Evolutionary conservation across 192 early-diverging fungal species (phyloP).

Genomic region (Entomortierella parvispora): DNA sequence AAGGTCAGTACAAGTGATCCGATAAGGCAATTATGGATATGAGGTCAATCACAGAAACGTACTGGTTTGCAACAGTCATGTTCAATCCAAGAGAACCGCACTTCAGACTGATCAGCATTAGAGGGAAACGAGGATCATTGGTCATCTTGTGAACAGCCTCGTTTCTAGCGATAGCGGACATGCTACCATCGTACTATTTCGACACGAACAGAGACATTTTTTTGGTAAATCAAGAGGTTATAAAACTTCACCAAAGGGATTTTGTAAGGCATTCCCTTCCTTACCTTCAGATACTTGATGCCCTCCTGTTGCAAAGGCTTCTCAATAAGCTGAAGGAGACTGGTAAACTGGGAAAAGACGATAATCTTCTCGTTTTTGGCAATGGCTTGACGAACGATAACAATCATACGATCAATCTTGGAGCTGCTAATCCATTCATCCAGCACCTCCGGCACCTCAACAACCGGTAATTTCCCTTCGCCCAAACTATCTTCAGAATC

Average conservation of each 20-base stretch:
- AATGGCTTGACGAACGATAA: conserved; percentile 5
- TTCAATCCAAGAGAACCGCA: conserved; percentile 82
- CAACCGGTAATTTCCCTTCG: conserved; percentile 40
- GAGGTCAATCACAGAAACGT: neutral
- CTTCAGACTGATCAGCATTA: conserved; percentile 75
- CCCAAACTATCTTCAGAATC: conserved; percentile 19
- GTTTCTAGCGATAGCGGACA: conserved; percentile 50
- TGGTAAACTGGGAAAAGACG: conserved; percentile 68
- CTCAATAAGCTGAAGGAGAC: conserved; percentile 62
- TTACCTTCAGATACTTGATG: conserved; percentile 44
- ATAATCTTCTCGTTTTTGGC: conserved; percentile 59
- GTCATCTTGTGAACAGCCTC: conserved; percentile 53
- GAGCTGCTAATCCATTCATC: conserved; percentile 46
- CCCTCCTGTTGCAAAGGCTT: conserved; percentile 47
- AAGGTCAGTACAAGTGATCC: neutral
- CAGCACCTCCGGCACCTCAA: conserved; percentile 60
- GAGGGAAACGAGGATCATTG: conserved; percentile 38
- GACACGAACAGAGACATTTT: too few species aligned
- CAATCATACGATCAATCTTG: conserved; percentile 55
- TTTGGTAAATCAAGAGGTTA: too few species aligned
- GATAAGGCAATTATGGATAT: neutral
- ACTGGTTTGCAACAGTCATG: conserved; percentile 68
- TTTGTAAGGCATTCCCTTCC: neutral
- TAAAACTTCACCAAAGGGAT: too few species aligned
- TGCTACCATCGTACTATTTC: conserved; percentile 58